phyloP scores from a whole-genome alignment of 352 stramenopile species.

The Pythium folliculosum region DNA sequence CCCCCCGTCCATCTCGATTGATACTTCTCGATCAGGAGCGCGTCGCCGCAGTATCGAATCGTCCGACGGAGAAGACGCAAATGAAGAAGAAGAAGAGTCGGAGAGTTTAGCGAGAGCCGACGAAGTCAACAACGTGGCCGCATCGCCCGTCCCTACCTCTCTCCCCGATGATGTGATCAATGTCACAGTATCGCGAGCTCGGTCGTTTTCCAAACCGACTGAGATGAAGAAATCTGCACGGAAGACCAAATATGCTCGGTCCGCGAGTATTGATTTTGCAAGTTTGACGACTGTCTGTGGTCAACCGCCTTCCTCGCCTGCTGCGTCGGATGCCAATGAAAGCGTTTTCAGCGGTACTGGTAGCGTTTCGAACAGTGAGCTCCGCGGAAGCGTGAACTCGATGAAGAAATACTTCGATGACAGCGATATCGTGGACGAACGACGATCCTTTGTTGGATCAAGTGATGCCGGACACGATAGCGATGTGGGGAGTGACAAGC shows the following conservation, averaged over 20 bases:
- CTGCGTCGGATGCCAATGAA: conserved; percentile 17
- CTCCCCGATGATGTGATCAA: conserved; percentile 12
- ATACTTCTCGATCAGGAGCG: background rate
- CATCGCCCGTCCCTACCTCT: conserved; percentile 17
- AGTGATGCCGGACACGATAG: conserved; percentile 20
- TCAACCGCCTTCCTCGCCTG: conserved; percentile 13
- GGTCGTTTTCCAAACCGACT: conserved; percentile 13
- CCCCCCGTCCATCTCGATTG: conserved; percentile 8
- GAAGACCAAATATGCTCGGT: conserved; percentile 66
- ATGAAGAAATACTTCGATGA: conserved; percentile 76
- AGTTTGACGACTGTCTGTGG: conserved; percentile 42
- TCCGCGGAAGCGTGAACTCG: conserved; percentile 33
- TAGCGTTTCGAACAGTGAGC: conserved; percentile 20
- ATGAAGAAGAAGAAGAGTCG: conserved; percentile 29
- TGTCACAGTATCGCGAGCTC: conserved; percentile 1
- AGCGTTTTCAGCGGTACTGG: conserved; percentile 15
- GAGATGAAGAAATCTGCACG: conserved; percentile 19
- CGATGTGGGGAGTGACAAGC: conserved; percentile 8
- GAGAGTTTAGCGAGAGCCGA: background rate
- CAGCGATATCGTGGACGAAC: conserved; percentile 74
- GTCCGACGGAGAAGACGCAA: conserved; percentile 28
- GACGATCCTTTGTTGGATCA: conserved; percentile 15
- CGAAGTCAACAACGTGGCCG: conserved; percentile 1
- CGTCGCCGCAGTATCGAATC: conserved; percentile 21
- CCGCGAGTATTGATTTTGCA: conserved; percentile 74